These are phyloP conservation scores for Solanum ossicruentum DNA, from an alignment of 257 asterid species.

Conservation along the genomic window DNA sequence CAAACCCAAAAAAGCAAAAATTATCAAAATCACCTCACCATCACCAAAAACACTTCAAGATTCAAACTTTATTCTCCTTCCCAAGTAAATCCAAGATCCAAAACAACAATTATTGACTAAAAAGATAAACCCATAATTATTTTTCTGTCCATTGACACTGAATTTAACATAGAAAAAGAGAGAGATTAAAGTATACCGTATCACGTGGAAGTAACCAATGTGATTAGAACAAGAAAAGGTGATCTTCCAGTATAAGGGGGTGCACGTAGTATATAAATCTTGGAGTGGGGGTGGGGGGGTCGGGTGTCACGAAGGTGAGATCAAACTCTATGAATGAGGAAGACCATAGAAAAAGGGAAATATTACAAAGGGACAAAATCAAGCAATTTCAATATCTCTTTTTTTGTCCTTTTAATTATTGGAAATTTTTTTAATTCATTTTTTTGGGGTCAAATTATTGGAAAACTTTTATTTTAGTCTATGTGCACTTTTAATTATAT, in stretches of 20 bases:
- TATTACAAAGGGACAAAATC: background rate
- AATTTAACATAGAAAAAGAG: too few relatives aligned
- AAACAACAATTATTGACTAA: background rate
- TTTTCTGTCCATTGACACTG: background rate
- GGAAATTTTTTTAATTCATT: too few relatives aligned
- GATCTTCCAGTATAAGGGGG: background rate
- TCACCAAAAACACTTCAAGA: background rate
- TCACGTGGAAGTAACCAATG: background rate
- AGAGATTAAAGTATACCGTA: background rate
- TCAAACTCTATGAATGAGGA: background rate
- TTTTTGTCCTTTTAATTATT: background rate
- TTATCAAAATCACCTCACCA: background rate
- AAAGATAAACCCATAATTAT: background rate
- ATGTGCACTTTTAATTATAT: too few relatives aligned
- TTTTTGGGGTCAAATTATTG: too few relatives aligned
- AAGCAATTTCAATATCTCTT: background rate
- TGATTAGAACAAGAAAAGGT: background rate
- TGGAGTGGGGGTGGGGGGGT: background rate
- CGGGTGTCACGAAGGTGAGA: background rate
- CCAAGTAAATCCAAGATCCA: background rate
- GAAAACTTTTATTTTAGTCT: background rate
- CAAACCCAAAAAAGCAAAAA: background rate
- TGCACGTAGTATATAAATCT: background rate
- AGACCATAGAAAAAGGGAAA: background rate
- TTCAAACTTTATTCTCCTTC: background rate